A percentile compares a stretch with the other conserved stretches of the same genome.
phyloP scores from a whole-genome alignment of 495 filamentous ascomycete genomes.

The Cercophora newfieldiana region DNA sequence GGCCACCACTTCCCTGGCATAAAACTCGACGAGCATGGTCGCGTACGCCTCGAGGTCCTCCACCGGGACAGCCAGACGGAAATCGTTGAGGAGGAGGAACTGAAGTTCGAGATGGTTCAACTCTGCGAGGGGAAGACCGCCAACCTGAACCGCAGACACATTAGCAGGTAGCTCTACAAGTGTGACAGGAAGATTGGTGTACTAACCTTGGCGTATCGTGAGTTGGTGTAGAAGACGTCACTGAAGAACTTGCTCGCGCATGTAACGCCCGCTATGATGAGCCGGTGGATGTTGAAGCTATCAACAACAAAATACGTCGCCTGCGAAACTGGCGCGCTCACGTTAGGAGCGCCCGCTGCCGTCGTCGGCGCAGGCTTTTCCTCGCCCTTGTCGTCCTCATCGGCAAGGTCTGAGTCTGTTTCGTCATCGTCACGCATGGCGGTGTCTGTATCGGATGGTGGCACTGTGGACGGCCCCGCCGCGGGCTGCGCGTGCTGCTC shows the following conservation, averaged over 20 bases:
- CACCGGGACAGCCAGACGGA: conserved; percentile 88
- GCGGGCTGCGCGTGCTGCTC: conserved; percentile 9
- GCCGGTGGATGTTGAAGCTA: conserved; percentile 97
- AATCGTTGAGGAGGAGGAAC: conserved; percentile 95
- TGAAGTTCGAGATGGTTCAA: conserved; percentile 97
- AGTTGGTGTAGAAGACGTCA: conserved; percentile 99
- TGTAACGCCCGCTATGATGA: conserved; percentile 96
- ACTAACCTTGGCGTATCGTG: conserved; percentile 94
- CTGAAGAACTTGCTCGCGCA: conserved; percentile 99
- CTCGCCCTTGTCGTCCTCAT: conserved; percentile 37
- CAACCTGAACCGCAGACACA: conserved; percentile 63
- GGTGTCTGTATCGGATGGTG: conserved; percentile 27
- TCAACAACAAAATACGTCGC: conserved; percentile 90
- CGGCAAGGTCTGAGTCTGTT: conserved; percentile 43
- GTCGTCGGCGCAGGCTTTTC: background rate
- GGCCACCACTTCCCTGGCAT: conserved; percentile 84
- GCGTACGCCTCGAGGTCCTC: conserved; percentile 97
- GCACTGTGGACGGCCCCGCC: background rate
- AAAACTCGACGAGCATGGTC: conserved; percentile 98
- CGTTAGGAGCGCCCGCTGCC: conserved; percentile 37
- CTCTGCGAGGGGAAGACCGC: conserved; percentile 91
- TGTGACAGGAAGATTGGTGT: background rate
- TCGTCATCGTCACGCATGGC: conserved; percentile 42
- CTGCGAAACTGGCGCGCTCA: conserved; percentile 24
- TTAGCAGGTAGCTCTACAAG: conserved; percentile 8